Percentiles rank a stretch among this genome's conserved stretches.
Conservation (phyloP, 2,329 filamentous ascomycete species). For the Thelonectria rubi region DNA sequence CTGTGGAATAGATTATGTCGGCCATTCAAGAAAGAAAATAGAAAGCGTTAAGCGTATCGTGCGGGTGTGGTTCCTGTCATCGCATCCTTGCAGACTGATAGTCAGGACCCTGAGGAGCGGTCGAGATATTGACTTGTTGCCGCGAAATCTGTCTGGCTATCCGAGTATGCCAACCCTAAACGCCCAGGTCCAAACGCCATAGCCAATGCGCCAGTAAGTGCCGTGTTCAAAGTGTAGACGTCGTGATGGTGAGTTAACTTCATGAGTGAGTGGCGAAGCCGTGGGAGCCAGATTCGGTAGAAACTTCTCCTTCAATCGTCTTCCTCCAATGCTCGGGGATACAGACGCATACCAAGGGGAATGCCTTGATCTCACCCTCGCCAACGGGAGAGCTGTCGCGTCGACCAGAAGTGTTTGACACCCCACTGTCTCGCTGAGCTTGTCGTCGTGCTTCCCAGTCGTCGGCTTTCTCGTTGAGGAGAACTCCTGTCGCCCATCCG, state of each 20-base stretch:
- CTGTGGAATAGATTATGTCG: constrained; percentile 30
- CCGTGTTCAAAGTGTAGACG: constrained; percentile 42
- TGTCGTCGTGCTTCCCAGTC: constrained; percentile 84
- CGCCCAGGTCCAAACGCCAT: constrained; percentile 47
- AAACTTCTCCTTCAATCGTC: constrained; percentile 90
- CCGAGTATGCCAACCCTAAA: constrained; percentile 31
- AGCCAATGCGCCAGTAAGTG: constrained; percentile 47
- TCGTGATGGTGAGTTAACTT: constrained; percentile 35
- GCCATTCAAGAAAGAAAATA: constrained; percentile 25
- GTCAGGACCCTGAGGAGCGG: constrained; percentile 10
- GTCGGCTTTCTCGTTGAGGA: constrained; percentile 83
- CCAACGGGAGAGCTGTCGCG: constrained; percentile 70
- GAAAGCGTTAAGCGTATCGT: constrained; percentile 23
- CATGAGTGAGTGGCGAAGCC: constrained; percentile 42
- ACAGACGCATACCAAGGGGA: constrained; percentile 96
- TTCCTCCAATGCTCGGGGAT: constrained; percentile 95
- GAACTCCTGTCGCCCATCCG: constrained; percentile 94
- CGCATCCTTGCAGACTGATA: constrained; percentile 5
- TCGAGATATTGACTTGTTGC: constrained; percentile 15
- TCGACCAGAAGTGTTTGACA: constrained; percentile 79
- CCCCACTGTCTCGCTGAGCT: constrained; percentile 88
- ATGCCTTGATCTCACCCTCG: constrained; percentile 90
- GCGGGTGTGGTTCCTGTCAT: constrained; percentile 9
- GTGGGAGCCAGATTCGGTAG: constrained; percentile 69
- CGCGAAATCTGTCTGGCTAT: constrained; percentile 28